phyloP scores from a whole-genome alignment of 2,329 filamentous ascomycete genomes.

The Calonectria henricotiae region DNA sequence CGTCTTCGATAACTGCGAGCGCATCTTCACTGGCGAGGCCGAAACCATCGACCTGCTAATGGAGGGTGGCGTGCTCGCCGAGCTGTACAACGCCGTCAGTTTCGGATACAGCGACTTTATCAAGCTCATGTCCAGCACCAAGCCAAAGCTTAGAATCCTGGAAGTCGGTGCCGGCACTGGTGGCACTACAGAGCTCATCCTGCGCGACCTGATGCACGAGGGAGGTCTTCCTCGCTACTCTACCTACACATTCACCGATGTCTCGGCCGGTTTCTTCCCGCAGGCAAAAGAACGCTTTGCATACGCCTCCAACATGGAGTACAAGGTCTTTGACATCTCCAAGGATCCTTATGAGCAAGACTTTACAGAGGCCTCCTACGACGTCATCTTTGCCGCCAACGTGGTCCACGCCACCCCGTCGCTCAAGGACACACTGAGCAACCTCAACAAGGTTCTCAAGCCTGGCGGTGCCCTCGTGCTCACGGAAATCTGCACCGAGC shows the following conservation, averaged over 20 bases:
- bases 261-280: constrained; percentile 52
- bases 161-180: constrained; percentile 63
- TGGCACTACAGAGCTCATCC: constrained; percentile 55
- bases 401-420: constrained; percentile 59
- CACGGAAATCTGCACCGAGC: constrained; percentile 50
- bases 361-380: constrained; percentile 54
- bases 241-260: constrained; percentile 55
- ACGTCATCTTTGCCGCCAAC: constrained; percentile 58
- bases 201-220: constrained; percentile 46
- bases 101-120: constrained; percentile 44
- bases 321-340: constrained; percentile 45
- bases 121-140: constrained; percentile 48
- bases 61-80: constrained; percentile 52
- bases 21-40: constrained; percentile 48
- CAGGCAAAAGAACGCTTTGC: constrained; percentile 53
- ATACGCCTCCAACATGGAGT: constrained; percentile 40
- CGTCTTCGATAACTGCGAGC: constrained; percentile 31
- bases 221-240: constrained; percentile 45
- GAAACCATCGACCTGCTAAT: constrained; percentile 55
- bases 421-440: constrained; percentile 50
- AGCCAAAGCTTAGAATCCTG: constrained; percentile 56
- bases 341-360: constrained; percentile 54
- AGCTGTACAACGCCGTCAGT: constrained; percentile 42
- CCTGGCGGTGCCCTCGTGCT: constrained; percentile 55
- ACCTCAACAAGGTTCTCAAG: constrained; percentile 56